These are phyloP conservation scores for Agaricus subrufescens DNA, from an alignment of 768 basidiomycete species.

Conservation along the genomic window DNA sequence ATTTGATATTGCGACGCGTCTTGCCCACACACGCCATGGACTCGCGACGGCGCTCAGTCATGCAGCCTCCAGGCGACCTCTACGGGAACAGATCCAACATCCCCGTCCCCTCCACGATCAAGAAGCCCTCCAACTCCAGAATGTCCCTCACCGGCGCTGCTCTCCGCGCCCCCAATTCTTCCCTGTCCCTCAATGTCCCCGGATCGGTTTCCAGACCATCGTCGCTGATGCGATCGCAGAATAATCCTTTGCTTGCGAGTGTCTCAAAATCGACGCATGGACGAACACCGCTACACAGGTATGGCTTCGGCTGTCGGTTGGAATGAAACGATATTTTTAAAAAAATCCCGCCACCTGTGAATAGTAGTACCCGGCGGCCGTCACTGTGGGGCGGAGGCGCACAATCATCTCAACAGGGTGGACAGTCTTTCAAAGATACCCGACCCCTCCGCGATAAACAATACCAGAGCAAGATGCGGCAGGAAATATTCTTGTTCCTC, in stretches of 20 bases:
- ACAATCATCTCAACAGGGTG: constrained; percentile 43
- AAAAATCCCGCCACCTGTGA: background rate
- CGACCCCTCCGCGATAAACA: constrained; percentile 74
- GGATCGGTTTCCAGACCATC: constrained; percentile 54
- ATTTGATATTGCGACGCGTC: background rate
- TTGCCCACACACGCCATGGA: constrained; percentile 32
- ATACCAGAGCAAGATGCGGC: constrained; percentile 71
- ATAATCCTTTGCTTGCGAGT: constrained; percentile 68
- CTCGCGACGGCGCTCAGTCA: constrained; percentile 49
- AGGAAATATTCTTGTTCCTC: constrained; percentile 73
- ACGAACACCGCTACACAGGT: constrained; percentile 74
- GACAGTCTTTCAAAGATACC: constrained; percentile 62
- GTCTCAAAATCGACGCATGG: constrained; percentile 63
- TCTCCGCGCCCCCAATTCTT: constrained; percentile 46
- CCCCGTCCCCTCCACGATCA: constrained; percentile 70
- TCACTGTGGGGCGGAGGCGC: constrained; percentile 64
- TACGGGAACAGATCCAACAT: constrained; percentile 59
- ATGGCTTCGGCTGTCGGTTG: constrained; percentile 16
- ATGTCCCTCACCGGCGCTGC: constrained; percentile 78
- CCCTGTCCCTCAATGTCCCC: constrained; percentile 36
- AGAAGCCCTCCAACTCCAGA: constrained; percentile 57
- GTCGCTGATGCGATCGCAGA: constrained; percentile 67
- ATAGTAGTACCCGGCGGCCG: constrained; percentile 68
- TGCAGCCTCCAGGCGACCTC: constrained; percentile 49
- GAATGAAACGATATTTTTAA: background rate